Percentiles rank a stretch among this genome's conserved stretches.
phyloP scores from a whole-genome alignment of 2,329 filamentous ascomycete genomes.

The Pseudocercospora ulei region DNA sequence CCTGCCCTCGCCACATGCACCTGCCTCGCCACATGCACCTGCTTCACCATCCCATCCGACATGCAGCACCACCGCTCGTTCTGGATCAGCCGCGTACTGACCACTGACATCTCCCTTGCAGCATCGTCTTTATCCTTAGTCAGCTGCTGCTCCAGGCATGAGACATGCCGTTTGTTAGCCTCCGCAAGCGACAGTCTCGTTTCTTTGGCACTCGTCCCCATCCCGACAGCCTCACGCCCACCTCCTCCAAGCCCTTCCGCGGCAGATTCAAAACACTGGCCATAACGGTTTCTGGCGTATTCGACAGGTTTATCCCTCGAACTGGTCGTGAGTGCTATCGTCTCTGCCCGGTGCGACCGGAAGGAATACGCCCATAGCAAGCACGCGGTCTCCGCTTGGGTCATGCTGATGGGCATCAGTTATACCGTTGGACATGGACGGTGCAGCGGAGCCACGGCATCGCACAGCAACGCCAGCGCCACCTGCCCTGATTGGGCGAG shows the following conservation, averaged over 20 bases:
- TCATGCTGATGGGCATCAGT: background rate
- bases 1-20: too few relatives aligned
- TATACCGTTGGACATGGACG: constrained; percentile 16
- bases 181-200: constrained; percentile 13
- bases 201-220: constrained; percentile 13
- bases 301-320: constrained; percentile 6
- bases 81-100: too few relatives aligned
- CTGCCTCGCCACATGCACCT: too few relatives aligned
- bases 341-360: background rate
- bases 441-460: constrained; percentile 20
- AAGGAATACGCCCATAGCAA: too few relatives aligned
- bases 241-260: constrained; percentile 1
- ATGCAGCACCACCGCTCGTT: too few relatives aligned
- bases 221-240: constrained; percentile 2
- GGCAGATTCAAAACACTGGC: constrained; percentile 12
- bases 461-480: constrained; percentile 21
- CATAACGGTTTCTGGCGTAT: constrained; percentile 17
- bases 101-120: background rate
- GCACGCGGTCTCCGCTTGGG: too few relatives aligned
- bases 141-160: constrained; percentile 4
- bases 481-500: constrained; percentile 15
- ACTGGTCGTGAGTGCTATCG: constrained; percentile 4
- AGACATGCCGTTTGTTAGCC: constrained; percentile 12
- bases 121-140: background rate
- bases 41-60: too few relatives aligned